Percentiles rank a stretch among this genome's conserved stretches.
phyloP scores from a whole-genome alignment of 139 green algal species.

The Tetradesmus obliquus region DNA sequence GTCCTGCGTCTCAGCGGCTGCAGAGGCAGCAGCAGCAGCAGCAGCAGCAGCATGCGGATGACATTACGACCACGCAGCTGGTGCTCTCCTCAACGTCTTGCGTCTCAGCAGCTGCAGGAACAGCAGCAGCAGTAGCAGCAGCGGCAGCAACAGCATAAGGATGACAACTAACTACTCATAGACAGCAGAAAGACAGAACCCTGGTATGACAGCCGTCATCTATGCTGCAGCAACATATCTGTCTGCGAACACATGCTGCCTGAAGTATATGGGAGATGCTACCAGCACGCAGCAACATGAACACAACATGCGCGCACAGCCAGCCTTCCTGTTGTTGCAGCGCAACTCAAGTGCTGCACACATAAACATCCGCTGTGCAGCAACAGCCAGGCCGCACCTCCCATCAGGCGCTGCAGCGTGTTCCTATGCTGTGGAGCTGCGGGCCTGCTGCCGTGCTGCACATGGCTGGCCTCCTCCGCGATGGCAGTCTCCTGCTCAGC shows the following conservation, averaged over 20 bases:
- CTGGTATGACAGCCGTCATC: no score
- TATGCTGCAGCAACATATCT: no score
- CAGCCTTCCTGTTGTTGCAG: no score
- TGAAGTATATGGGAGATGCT: no score
- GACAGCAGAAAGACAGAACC: no score
- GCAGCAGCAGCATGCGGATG: neutral
- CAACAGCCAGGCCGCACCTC: neutral
- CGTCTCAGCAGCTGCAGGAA: constrained; percentile 32
- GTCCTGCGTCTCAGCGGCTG: constrained; percentile 41
- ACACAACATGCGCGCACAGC: no score
- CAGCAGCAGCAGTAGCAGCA: neutral
- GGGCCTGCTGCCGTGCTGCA: constrained; percentile 23
- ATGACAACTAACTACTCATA: no score
- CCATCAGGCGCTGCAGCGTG: constrained; percentile 8
- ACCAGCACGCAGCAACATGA: no score
- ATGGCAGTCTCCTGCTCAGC: neutral
- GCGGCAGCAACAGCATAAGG: no score
- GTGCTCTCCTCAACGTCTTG: constrained; percentile 5
- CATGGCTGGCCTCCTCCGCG: constrained; percentile 6
- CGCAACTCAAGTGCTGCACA: no score
- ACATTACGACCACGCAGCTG: constrained; percentile 12
- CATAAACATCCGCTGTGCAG: no score
- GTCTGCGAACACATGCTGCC: no score
- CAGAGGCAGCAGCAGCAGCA: neutral
- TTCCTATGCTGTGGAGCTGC: constrained; percentile 18